Evolutionary conservation across 371 early-diverging fungal species (phyloP), one percentile per base, ranked within the genome.

Genomic region (Mortierella sp.): DNA sequence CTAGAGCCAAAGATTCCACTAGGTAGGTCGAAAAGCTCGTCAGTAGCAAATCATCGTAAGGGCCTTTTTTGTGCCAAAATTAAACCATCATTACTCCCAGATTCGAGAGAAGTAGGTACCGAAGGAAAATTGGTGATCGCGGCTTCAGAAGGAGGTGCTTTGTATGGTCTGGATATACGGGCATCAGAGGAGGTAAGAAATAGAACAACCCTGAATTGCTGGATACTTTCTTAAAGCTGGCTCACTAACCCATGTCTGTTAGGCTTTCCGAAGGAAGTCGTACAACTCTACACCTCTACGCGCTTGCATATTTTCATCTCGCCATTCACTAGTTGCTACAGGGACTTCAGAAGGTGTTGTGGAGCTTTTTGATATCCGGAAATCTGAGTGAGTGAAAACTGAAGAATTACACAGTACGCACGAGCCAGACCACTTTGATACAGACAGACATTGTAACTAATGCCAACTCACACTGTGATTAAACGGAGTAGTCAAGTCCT

Each of bases 31-130:
- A 78, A 19, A 34, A 19, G n/a, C 22, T 32, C 34, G 3, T 6
- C 45, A 45, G 45, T 19, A 17, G 17, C 0, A n/a, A 45, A 17
- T 10, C 40, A 40, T 35, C 6, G 9, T 31, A 19, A 58, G 47
- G 12, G 32, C 23, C 7, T 40, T 31, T 26, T 23, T 55, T 22
- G 31, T 35, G 28, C 43, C 34, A 22, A 57, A n/a, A 8, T 2
- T 57, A 26, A 8, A 32, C 10, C 31, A 42, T 55, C 37, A 32
- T 54, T 54, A 29, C 28, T 13, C 2, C 37, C 68, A 86, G 89
- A 87, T 67, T 66, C 86, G 13, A 66, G 84, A n/a, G 89, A 89
- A 59, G 83, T 88, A 1, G 87, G 84, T 2, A 89, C 89, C 32
- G 74, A 69, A 22, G 86, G 87, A 42, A 87, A 87, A 42, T 15